phyloP scores from a whole-genome alignment of 2,329 filamentous ascomycete species.

The Dothistroma septosporum region DNA sequence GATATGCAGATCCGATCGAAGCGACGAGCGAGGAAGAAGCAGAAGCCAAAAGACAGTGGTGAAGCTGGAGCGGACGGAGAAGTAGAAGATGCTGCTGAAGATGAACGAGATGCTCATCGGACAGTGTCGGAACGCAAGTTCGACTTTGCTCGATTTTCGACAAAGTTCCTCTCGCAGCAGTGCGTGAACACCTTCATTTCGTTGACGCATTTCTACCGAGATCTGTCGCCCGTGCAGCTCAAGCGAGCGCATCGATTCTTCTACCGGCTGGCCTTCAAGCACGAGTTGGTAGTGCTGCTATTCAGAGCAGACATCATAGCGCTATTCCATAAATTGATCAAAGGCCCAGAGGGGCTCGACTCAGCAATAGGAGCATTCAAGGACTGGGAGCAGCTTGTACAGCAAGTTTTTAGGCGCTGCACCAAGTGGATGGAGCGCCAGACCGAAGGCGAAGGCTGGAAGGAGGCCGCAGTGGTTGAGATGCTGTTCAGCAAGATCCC shows the following conservation, averaged over 20 bases:
- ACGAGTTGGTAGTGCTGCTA: conserved; percentile 81
- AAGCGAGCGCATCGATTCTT: conserved; percentile 93
- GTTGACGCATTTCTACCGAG: conserved; percentile 74
- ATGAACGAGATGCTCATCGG: conserved; percentile 65
- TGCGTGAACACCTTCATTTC: conserved; percentile 85
- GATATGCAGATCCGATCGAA: conserved; percentile 89
- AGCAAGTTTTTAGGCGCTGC: conserved; percentile 76
- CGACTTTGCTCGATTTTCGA: conserved; percentile 79
- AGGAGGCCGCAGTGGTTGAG: conserved; percentile 74
- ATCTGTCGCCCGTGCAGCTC: conserved; percentile 73
- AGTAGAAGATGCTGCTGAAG: conserved; percentile 61
- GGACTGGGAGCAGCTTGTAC: conserved; percentile 87
- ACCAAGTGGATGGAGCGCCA: conserved; percentile 64
- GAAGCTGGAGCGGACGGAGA: conserved; percentile 39
- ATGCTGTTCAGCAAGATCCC: conserved; percentile 92
- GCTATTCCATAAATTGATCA: conserved; percentile 85
- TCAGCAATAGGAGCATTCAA: conserved; percentile 61
- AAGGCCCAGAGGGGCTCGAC: conserved; percentile 75
- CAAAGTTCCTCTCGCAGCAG: conserved; percentile 75
- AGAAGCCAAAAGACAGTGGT: conserved; percentile 44
- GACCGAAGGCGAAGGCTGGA: conserved; percentile 59
- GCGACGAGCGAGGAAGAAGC: conserved; percentile 67
- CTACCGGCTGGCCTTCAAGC: conserved; percentile 90
- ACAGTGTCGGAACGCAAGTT: conserved; percentile 83
- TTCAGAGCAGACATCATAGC: conserved; percentile 88